phyloP scores from a whole-genome alignment of 441 rosid species.

The Corymbia calophylla region DNA sequence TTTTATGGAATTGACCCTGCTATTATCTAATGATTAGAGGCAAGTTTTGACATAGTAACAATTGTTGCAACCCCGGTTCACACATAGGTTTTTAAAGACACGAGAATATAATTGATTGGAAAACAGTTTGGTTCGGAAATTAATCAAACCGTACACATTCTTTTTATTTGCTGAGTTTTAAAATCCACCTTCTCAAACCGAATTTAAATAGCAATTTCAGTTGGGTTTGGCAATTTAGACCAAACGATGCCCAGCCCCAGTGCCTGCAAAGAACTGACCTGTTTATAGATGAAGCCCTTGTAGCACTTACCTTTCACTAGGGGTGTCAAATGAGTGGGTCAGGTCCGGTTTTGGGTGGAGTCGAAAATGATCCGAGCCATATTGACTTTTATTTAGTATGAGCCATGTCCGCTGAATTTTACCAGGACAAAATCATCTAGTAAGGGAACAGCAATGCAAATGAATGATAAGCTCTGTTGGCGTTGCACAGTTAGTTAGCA shows the following conservation, averaged over 20 bases:
- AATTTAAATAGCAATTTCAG: neutral
- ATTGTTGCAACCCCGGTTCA: neutral
- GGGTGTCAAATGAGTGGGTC: neutral
- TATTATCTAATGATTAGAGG: neutral
- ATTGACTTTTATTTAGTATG: neutral
- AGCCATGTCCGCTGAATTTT: neutral
- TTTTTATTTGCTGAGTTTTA: neutral
- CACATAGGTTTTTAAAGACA: too few species aligned
- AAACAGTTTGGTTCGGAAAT: neutral
- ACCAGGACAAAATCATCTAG: neutral
- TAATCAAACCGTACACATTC: neutral
- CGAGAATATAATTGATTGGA: neutral
- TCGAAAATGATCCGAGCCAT: too few species aligned
- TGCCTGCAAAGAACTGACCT: neutral
- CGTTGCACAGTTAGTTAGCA: neutral
- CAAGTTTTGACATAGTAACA: neutral
- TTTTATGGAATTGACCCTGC: too few species aligned
- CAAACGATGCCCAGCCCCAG: neutral
- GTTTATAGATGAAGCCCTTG: neutral
- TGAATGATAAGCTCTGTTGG: neutral
- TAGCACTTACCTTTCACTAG: neutral
- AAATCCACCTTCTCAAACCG: neutral
- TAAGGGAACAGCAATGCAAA: neutral
- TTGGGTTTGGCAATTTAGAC: neutral
- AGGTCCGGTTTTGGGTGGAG: too few species aligned